Evolutionary conservation across 73 alveolate species (phyloP), one percentile per base, ranked within the genome.

Genomic region (Symbiodinium pilosum): DNA sequence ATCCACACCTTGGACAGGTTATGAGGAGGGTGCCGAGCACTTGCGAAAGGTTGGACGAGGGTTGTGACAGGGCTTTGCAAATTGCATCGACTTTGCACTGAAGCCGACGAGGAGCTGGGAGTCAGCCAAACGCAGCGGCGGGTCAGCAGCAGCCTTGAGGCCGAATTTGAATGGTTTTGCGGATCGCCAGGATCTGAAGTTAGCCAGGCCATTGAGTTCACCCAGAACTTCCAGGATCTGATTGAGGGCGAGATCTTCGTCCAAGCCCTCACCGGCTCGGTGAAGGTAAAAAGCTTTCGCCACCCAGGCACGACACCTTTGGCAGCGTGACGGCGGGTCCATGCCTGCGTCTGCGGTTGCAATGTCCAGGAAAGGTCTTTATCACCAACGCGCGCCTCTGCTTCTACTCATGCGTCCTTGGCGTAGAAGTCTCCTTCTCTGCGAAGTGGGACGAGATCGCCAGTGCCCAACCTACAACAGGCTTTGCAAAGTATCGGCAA

Each of bases 241-340:
- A 30, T 69, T 39, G 88, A 41, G 26, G 83, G 81, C 81, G 97
- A 91, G 32, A 42, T 69, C 32, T 42, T 91, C 54, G 81, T 91
- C 54, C 97, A 68, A 41, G 43, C 97, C 9, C 32, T 91, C 8
- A 51, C 97, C 21, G 97, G 97, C 26, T 91, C 97, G 16, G 97
- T 91, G 83, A 91, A 91, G 81, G 97, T 91, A 41, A 85, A 86
- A 34, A 91, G 38, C 97, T 91, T 91, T 56, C 97, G 97, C 32
- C 97, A 91, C 43, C 97, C 97, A 91, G 97, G 97, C 54, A 28
- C 85, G n/a, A n/a, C n/a, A n/a, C n/a, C n/a, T n/a, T n/a, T n/a
- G n/a, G n/a, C n/a, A 52, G 69, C 69, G 69, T 52, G 69, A 20
- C 69, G 69, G 9, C 20, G 9, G 69, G 9, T 12, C 20, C 9